phyloP scores from a whole-genome alignment of 1,284 basidiomycete genomes.

The Ceratobasidium sp. region DNA sequence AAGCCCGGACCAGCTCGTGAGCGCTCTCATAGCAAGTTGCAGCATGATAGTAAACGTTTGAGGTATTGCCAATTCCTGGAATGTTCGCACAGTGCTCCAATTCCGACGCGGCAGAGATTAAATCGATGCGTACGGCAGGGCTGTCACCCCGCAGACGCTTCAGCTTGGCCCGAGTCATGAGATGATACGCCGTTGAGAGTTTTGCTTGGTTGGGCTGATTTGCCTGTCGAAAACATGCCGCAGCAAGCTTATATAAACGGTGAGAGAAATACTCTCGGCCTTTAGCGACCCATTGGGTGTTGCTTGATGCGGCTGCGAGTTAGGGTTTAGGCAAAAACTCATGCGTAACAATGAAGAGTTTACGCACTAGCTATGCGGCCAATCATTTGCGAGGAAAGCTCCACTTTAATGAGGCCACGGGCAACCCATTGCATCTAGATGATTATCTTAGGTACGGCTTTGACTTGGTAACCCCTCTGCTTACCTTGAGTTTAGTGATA shows the following conservation, averaged over 20 bases:
- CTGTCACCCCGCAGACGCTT: constrained; percentile 28
- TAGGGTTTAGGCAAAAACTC: background rate
- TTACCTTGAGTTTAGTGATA: background rate
- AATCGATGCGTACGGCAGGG: background rate
- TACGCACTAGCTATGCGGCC: constrained; percentile 14
- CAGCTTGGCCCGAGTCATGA: constrained; percentile 37
- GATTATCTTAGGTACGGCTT: background rate
- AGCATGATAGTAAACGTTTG: constrained; percentile 13
- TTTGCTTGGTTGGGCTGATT: constrained; percentile 4
- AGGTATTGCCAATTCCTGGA: background rate
- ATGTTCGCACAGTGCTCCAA: constrained; percentile 4
- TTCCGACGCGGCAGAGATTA: constrained; percentile 4
- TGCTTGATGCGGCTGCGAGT: background rate
- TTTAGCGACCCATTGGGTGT: constrained; percentile 21
- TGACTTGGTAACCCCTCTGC: too few species aligned
- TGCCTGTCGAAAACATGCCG: constrained; percentile 31
- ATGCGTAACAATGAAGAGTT: background rate
- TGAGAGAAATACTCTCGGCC: constrained; percentile 39
- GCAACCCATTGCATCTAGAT: background rate
- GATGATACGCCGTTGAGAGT: constrained; percentile 26
- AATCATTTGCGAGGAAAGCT: constrained; percentile 21
- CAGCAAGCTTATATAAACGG: constrained; percentile 34
- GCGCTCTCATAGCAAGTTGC: constrained; percentile 22
- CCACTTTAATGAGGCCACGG: background rate
- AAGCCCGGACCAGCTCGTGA: background rate